Conservation (phyloP, 164 flowering plant genomes). For the Umbilicus rupestris region DNA sequence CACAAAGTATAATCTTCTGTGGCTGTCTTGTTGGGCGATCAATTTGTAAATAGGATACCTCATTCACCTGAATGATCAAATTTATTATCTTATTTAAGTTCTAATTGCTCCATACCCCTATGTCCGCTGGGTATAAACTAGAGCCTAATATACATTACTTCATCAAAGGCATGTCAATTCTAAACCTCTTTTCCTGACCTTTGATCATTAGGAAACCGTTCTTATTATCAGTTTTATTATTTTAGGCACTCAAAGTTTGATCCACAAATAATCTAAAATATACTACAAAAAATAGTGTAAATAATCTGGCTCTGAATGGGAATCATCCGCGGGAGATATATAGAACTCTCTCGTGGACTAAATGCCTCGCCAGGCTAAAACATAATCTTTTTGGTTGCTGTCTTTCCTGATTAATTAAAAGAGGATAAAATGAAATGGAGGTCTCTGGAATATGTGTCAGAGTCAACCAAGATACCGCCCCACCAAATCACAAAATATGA, state of each 20-base stretch:
- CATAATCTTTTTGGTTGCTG: not conserved
- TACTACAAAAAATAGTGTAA: not conserved
- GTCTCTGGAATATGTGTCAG: not conserved
- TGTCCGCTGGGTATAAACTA: slow-evolving; percentile 9
- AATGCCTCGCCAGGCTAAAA: not conserved
- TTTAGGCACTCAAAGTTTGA: not conserved
- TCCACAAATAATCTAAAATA: not conserved
- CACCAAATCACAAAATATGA: not conserved
- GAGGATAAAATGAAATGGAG: not conserved
- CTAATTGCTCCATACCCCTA: slow-evolving; percentile 15
- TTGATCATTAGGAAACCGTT: not conserved
- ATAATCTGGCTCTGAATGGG: not conserved
- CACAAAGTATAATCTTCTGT: slow-evolving; percentile 88
- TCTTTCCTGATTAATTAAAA: not conserved
- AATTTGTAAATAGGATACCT: slow-evolving; percentile 52
- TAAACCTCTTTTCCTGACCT: not conserved
- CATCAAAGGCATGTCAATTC: not conserved
- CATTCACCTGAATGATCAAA: slow-evolving; percentile 75
- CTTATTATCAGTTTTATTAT: not conserved
- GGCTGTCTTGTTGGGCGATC: slow-evolving; percentile 60
- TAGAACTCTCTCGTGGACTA: not conserved
- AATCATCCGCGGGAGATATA: not conserved
- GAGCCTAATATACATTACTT: not conserved
- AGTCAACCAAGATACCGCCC: not conserved
- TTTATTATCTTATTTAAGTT: slow-evolving; percentile 45